Evolutionary conservation across 2,329 filamentous ascomycete genomes (phyloP), one percentile per base, ranked within the genome.

Genomic region (Aspergillus transmontanensis): DNA sequence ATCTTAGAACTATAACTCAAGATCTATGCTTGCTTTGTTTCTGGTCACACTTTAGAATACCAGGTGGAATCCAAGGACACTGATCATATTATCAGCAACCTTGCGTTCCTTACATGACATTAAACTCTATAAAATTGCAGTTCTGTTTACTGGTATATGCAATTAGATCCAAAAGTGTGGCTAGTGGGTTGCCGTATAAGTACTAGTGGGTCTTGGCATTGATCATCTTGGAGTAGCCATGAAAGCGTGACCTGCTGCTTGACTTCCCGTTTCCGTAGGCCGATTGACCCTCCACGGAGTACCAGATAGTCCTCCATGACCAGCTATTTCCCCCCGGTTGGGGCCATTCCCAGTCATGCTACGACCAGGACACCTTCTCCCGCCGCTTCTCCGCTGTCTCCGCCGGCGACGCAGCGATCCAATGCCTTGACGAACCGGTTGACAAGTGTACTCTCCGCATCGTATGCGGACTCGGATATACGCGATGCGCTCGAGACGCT

Each of bases 381-480:
- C 6, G 73, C 65, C 10, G 69, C 65, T 3, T 73, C 73, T 0
- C 74, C 75, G 28, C 61, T 73, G n/a, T 75, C 72, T 9, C 73
- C 75, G 28, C 75, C 72, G 5, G 58, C 68, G 6, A 67, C 68
- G 19, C 75, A 78, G 59, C 76, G 76, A 59, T 77, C 78, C 16
- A 92, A 87, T 76, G 90, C 93, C 9, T 82, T 98, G 36, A 89
- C 92, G 9, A 90, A 90, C 64, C 93, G 95, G 74, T 87, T 97
- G 69, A 91, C 92, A 28, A 89, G 87, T 65, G 90, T 98, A 46
- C 86, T 98, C 56, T 97, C 95, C 4, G 90, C 93, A 2, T 97
- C 94, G 0, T 97, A 97, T 79, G 91, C 93, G 7, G 95, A 98
- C 78, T 85, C 92, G 6, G 94, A 97, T 69, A 96, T 98, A 69